Percentiles rank a stretch among this genome's conserved stretches.
Conservation (phyloP, 1,284 basidiomycete species). For the Rhodofomes roseus region DNA sequence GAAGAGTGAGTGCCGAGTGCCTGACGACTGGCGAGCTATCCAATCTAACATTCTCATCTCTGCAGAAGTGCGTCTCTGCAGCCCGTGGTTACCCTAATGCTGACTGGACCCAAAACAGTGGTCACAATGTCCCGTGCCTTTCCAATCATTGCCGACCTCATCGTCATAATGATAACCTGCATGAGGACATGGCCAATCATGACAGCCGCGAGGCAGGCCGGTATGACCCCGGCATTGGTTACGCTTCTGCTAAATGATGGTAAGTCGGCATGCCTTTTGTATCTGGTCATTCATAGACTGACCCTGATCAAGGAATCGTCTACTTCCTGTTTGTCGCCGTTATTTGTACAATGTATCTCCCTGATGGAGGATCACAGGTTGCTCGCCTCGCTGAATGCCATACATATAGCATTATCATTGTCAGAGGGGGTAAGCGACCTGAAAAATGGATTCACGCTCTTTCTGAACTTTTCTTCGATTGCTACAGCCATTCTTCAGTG, state of each 20-base stretch:
- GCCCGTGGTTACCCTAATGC: too few relatives aligned
- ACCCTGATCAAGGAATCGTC: too few relatives aligned
- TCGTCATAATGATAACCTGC: not conserved
- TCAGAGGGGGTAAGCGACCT: not conserved
- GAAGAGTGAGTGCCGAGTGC: not conserved
- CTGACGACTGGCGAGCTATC: too few relatives aligned
- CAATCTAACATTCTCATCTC: too few relatives aligned
- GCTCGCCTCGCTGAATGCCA: not conserved
- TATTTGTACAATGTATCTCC: not conserved
- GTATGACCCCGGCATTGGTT: not conserved
- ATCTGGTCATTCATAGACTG: not conserved
- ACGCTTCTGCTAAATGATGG: not conserved
- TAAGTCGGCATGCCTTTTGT: not conserved
- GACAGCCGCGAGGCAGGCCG: not conserved
- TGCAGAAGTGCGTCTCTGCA: too few relatives aligned
- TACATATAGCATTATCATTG: not conserved
- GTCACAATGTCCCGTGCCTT: not conserved
- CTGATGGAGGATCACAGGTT: not conserved
- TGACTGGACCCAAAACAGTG: not conserved
- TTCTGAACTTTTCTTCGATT: too few relatives aligned
- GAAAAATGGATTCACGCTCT: too few relatives aligned
- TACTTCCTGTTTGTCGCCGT: not conserved
- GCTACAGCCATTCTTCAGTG: not conserved
- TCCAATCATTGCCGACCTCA: not conserved
- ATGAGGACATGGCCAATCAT: not conserved